These are phyloP conservation scores for Backusella mclennaniae DNA, from an alignment of 192 early-diverging fungal species.

Conservation along the genomic window DNA sequence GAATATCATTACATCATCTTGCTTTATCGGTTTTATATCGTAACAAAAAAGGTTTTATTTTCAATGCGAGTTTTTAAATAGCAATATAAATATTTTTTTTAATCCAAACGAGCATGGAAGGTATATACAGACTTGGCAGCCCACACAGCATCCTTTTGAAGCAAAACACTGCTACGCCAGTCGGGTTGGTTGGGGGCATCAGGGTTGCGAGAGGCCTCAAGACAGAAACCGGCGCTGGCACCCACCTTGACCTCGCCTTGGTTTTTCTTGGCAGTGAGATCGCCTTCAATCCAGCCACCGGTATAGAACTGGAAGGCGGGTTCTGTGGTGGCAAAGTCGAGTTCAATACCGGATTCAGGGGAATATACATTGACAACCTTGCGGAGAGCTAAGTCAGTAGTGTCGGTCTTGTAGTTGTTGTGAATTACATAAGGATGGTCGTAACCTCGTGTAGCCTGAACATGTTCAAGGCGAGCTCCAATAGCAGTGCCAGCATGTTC, in stretches of 20 bases:
- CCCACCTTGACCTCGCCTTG: slow-evolving; percentile 44
- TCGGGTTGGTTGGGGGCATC: slow-evolving; percentile 61
- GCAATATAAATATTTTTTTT: neutral
- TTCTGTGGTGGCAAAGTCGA: slow-evolving; percentile 65
- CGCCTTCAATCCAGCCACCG: slow-evolving; percentile 64
- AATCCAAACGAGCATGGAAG: slow-evolving; percentile 35
- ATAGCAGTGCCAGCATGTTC: slow-evolving; percentile 27
- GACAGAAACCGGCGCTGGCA: slow-evolving; percentile 65
- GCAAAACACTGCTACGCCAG: slow-evolving; percentile 53
- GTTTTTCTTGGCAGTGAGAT: slow-evolving; percentile 41
- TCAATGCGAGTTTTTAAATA: too few species aligned
- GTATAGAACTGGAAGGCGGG: slow-evolving; percentile 85
- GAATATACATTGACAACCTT: slow-evolving; percentile 51
- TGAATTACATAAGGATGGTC: slow-evolving; percentile 76
- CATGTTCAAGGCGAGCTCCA: slow-evolving; percentile 48
- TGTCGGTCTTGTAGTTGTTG: slow-evolving; percentile 28
- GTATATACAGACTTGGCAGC: slow-evolving; percentile 45
- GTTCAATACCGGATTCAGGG: slow-evolving; percentile 54
- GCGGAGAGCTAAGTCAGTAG: slow-evolving; percentile 19
- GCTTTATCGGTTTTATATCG: too few species aligned
- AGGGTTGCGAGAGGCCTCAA: slow-evolving; percentile 59
- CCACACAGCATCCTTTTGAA: slow-evolving; percentile 51
- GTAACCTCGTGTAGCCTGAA: slow-evolving; percentile 66
- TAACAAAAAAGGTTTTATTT: too few species aligned
- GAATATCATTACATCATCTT: neutral